Percentiles rank a stretch among this genome's conserved stretches.
Evolutionary conservation across 768 basidiomycete species (phyloP).

Genomic region (Fomitopsis pulvina): DNA sequence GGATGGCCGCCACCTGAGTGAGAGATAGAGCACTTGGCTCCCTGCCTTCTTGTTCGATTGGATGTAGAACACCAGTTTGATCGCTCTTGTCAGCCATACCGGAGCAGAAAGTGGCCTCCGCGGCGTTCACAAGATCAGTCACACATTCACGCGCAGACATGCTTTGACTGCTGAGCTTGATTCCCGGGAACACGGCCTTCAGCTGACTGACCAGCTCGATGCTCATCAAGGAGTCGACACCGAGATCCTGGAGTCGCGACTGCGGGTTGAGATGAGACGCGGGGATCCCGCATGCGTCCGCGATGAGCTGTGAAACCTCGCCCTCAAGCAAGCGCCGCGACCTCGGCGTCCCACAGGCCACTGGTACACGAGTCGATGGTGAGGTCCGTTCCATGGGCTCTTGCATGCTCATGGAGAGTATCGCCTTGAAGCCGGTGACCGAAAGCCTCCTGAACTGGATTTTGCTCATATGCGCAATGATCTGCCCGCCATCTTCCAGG

Average conservation of each 20-base stretch:
- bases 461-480: slow-evolving; percentile 52
- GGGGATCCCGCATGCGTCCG: slow-evolving; percentile 33
- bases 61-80: too few relatives aligned
- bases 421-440: slow-evolving; percentile 33
- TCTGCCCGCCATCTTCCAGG: slow-evolving; percentile 21
- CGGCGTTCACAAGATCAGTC: not conserved
- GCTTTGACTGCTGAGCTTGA: not conserved
- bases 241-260: slow-evolving; percentile 15
- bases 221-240: slow-evolving; percentile 24
- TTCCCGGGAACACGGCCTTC: too few relatives aligned
- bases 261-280: not conserved
- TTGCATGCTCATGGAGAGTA: slow-evolving; percentile 5
- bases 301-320: slow-evolving; percentile 24
- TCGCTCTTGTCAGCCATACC: not conserved
- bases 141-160: not conserved
- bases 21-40: too few relatives aligned
- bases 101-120: too few relatives aligned
- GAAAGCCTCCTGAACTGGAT: slow-evolving; percentile 55
- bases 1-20: slow-evolving; percentile 22
- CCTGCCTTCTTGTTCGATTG: too few relatives aligned
- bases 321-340: not conserved
- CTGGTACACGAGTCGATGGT: not conserved
- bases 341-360: not conserved
- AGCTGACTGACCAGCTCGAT: slow-evolving; percentile 33
- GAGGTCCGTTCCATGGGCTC: too few relatives aligned